These are phyloP conservation scores for Talaromyces sp. DNA, from an alignment of 2,329 filamentous ascomycete species.

Conservation along the genomic window DNA sequence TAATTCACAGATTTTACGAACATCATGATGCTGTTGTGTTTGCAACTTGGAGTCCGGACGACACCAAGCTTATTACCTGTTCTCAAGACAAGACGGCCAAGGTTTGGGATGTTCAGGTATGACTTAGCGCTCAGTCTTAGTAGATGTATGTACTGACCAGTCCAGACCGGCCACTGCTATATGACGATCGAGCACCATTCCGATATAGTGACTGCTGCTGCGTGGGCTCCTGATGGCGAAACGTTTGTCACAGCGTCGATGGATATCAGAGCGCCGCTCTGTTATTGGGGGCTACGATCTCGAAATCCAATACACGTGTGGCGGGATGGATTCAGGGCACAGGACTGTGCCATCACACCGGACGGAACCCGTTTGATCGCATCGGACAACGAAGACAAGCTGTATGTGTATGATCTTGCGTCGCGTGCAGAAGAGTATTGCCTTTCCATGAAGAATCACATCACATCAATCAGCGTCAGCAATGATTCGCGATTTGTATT, in stretches of 20 bases:
- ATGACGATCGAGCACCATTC: constrained; percentile 65
- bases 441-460: constrained; percentile 63
- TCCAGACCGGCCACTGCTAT: constrained; percentile 62
- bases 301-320: constrained; percentile 60
- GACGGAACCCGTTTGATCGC: constrained; percentile 78
- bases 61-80: constrained; percentile 80
- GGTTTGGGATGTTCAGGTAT: constrained; percentile 68
- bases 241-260: constrained; percentile 77
- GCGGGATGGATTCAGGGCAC: constrained; percentile 68
- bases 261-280: constrained; percentile 63
- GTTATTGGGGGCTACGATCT: constrained; percentile 66
- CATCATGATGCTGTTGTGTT: constrained; percentile 73
- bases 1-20: constrained; percentile 60
- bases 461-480: constrained; percentile 79
- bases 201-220: constrained; percentile 83
- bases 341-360: constrained; percentile 78
- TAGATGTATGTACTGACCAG: neutral
- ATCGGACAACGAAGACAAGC: constrained; percentile 64
- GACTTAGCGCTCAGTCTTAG: neutral
- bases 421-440: constrained; percentile 73
- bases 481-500: constrained; percentile 76
- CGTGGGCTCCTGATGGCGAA: constrained; percentile 77
- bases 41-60: constrained; percentile 88
- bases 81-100: constrained; percentile 69
- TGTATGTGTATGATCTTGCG: constrained; percentile 79